Evolutionary conservation across 2,329 filamentous ascomycete species (phyloP), one percentile per base, ranked within the genome.

Genomic region (Exophiala sp.): DNA sequence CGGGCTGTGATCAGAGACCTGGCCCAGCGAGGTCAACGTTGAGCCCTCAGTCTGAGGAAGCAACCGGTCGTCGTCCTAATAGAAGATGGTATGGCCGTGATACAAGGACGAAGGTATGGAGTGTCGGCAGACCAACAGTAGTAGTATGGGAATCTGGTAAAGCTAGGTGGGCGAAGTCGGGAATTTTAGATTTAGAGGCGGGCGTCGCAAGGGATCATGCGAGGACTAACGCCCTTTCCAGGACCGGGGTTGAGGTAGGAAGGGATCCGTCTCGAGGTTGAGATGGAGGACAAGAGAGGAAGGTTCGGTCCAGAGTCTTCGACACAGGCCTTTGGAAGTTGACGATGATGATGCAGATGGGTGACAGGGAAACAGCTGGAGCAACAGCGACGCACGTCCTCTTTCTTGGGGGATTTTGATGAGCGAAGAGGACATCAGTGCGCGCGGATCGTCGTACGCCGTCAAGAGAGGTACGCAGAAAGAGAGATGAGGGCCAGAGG

Each of bases 111-210:
- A 18, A 21, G 21, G 40, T 9, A 30, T 30, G 14, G 23, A 27
- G 13, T 24, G n/a, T 3, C n/a, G 34, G 41, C 27, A 19, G 24
- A n/a, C n/a, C 2, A 11, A 18, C 10, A 14, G n/a, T 41, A 14
- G 38, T 41, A 41, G 38, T 30, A 18, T 23, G 35, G 22, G 38
- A 23, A 41, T 41, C 22, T 22, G 41, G 43, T 18, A 7, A 40
- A 29, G 42, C 30, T 14, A 46, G 37, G 41, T 43, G 44, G 48
- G 42, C 39, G 37, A 29, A 43, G 43, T 47, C 49, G 50, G 53
- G 53, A 48, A 52, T 44, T 56, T 56, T 56, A 53, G 48, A 46
- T 47, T 56, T 50, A 46, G 46, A 52, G 49, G 50, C 50, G 49
- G n/a, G 47, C 39, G 23, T 49, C 40, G 50, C 49, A 42, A 52